A percentile compares a stretch with the other conserved stretches of the same genome.
Evolutionary conservation across 164 flowering plant genomes (phyloP).

Genomic region (Stephania yunnanensis): DNA sequence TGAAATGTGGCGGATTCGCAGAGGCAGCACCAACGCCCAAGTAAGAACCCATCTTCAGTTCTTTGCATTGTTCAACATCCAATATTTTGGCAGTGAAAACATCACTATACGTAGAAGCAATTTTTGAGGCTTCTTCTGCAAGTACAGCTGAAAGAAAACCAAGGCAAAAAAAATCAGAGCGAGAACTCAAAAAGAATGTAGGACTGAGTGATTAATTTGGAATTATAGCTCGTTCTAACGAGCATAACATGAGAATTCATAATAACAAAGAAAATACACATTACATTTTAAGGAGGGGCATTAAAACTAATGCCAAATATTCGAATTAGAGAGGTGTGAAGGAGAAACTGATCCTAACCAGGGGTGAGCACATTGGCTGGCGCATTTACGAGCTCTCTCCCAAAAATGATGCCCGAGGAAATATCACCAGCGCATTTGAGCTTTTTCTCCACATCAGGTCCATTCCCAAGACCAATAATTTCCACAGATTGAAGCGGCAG

Average conservation of each 20-base stretch:
- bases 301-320: not conserved
- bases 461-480: slow-evolving; percentile 81
- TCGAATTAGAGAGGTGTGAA: not conserved
- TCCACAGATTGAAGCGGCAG: slow-evolving; percentile 63
- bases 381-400: slow-evolving; percentile 85
- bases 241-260: not conserved
- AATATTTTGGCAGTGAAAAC: slow-evolving; percentile 78
- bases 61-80: slow-evolving; percentile 75
- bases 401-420: slow-evolving; percentile 72
- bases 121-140: slow-evolving; percentile 82
- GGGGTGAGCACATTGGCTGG: slow-evolving; percentile 99
- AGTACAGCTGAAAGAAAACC: slow-evolving; percentile 47
- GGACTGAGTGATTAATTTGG: not conserved
- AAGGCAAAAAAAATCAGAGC: not conserved
- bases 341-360: slow-evolving; percentile 36
- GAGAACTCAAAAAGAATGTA: not conserved
- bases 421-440: slow-evolving; percentile 69
- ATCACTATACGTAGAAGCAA: slow-evolving; percentile 70
- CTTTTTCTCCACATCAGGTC: slow-evolving; percentile 74
- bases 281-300: too few relatives aligned
- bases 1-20: slow-evolving; percentile 83
- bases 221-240: not conserved
- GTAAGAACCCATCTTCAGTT: slow-evolving; percentile 96
- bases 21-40: slow-evolving; percentile 97
- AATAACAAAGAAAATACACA: too few relatives aligned